Percentiles rank a stretch among this genome's conserved stretches.
Conservation (phyloP, 345 rosid species). For the Syzygium oleosum region DNA sequence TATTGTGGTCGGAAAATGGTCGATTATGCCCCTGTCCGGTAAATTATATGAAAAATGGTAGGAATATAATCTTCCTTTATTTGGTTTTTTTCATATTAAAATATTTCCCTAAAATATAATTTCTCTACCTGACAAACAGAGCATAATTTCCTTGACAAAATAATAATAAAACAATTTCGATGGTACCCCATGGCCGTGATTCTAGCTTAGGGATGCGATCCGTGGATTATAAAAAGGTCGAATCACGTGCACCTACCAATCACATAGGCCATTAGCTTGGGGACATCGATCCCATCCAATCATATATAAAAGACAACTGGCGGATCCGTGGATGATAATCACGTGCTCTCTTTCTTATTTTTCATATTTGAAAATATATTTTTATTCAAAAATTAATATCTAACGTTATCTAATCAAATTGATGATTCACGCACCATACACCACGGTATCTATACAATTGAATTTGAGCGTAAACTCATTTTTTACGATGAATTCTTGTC, state of each 20-base stretch:
- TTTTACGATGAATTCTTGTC: too few species aligned
- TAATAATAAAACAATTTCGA: not conserved
- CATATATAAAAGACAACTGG: not conserved
- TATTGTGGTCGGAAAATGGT: not conserved
- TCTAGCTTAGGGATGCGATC: not conserved
- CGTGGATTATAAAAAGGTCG: not conserved
- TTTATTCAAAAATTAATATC: not conserved
- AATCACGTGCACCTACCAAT: not conserved
- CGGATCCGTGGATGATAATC: not conserved
- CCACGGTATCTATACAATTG: not conserved
- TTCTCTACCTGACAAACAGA: not conserved
- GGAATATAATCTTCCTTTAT: not conserved
- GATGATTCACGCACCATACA: not conserved
- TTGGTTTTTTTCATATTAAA: not conserved
- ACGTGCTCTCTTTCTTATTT: not conserved
- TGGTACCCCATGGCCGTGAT: not conserved
- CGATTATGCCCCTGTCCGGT: not conserved
- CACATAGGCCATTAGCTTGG: not conserved
- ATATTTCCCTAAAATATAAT: not conserved
- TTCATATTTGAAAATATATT: not conserved
- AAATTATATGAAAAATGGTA: not conserved
- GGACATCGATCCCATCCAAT: not conserved
- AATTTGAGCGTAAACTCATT: too few species aligned
- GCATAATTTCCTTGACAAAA: not conserved
- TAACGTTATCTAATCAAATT: too few species aligned